Evolutionary conservation across 2,329 filamentous ascomycete species (phyloP), one percentile per base, ranked within the genome.

Genomic region (Ceratocystis papillata): DNA sequence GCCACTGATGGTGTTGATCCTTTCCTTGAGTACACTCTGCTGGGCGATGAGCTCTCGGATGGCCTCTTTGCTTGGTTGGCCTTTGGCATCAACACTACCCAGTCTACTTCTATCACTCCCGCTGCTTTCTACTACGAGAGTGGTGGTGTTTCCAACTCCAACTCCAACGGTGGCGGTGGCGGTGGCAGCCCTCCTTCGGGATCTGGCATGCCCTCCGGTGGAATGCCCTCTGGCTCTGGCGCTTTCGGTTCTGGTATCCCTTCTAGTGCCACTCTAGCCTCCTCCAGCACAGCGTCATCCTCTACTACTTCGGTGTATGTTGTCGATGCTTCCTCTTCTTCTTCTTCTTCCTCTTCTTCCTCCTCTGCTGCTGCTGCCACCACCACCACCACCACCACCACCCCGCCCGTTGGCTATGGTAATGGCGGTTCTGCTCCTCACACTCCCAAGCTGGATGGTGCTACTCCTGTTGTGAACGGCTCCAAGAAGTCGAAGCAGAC

Each of bases 1-100:
- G 69, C 72, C 33, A 78, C 78, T 61, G 77, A 76, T 6, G 77
- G 78, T 46, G 81, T 80, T 67, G 81, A 84, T 70, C 84, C 83
- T 0, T 77, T 85, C 70, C 75, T 83, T 67, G 78, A 85, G 71
- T 84, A 84, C 69, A 77, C 81, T 12, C 75, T 80, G 15, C 77
- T 87, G 1, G 83, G 83, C 6, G 78, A 85, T 55, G 72, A 74
- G 44, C 71, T 81, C 10, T 69, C 73, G 3, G 80, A 83, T 63
- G 82, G 82, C 46, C 70, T 84, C 41, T 74, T 84, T 64, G 78
- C 76, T 6, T 84, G 81, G 80, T 78, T 83, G 67, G 76, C 76
- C 2, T 74, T 83, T 53, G 81, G 78, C 4, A 76, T 84, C 60
- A 78, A 81, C 70, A 71, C 72, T 30, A 69, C 70, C 46, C 60